These are phyloP conservation scores for Termitomyces sp. DNA, from an alignment of 768 basidiomycete species.

Conservation along the genomic window DNA sequence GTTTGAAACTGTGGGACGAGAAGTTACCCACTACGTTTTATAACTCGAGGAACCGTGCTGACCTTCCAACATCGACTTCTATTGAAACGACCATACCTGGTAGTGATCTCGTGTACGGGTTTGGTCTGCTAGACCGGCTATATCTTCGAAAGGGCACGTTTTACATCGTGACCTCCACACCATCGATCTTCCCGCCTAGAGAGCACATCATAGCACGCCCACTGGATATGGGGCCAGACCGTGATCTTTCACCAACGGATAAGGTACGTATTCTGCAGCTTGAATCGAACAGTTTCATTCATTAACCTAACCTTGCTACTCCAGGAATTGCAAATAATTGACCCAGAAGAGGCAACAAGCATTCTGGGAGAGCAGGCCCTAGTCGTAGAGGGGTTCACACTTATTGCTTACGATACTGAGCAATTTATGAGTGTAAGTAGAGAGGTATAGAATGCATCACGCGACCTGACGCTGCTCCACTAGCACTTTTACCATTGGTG, in stretches of 20 bases:
- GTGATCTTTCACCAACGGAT: constrained; percentile 24
- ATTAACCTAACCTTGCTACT: not conserved
- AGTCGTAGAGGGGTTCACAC: constrained; percentile 12
- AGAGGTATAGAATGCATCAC: not conserved
- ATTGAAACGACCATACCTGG: constrained; percentile 23
- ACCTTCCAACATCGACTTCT: not conserved
- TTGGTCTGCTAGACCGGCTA: constrained; percentile 68
- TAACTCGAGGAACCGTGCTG: not conserved
- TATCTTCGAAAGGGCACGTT: constrained; percentile 76
- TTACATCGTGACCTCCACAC: constrained; percentile 49
- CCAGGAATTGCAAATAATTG: constrained; percentile 16
- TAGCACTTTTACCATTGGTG: constrained; percentile 23
- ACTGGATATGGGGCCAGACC: constrained; percentile 16
- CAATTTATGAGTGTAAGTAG: constrained; percentile 18
- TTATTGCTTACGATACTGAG: constrained; percentile 17
- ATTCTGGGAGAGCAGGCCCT: constrained; percentile 14
- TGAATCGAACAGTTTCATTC: not conserved
- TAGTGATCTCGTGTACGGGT: constrained; percentile 49
- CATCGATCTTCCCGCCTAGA: constrained; percentile 36
- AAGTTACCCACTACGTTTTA: not conserved
- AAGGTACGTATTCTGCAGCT: constrained; percentile 10
- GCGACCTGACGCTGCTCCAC: not conserved
- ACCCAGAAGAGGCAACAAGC: constrained; percentile 8
- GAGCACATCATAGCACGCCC: constrained; percentile 35
- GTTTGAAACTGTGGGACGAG: not conserved